phyloP scores from a whole-genome alignment of 805 yeast genomes.

The Wickerhamiella bombiphila region DNA sequence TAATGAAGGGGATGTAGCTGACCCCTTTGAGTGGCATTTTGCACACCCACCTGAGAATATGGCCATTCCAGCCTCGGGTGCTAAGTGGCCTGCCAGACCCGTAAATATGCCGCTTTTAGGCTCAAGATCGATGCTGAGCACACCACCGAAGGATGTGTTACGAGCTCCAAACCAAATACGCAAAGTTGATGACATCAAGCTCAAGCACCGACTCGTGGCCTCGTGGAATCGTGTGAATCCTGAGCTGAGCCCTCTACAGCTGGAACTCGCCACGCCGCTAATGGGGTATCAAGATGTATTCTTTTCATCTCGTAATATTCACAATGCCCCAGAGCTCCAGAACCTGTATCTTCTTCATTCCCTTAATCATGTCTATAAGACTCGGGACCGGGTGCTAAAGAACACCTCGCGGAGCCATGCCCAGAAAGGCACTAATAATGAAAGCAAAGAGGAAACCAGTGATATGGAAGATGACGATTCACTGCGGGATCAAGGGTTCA shows the following conservation, averaged over 20 bases:
- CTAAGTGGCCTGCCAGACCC: slow-evolving; percentile 5
- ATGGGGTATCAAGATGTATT: slow-evolving; percentile 59
- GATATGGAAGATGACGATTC: slow-evolving; percentile 28
- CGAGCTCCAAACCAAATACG: not conserved
- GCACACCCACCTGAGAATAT: not conserved
- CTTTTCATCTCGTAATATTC: slow-evolving; percentile 38
- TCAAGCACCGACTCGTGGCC: slow-evolving; percentile 31
- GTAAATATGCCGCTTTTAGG: slow-evolving; percentile 16
- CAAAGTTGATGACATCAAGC: slow-evolving; percentile 4
- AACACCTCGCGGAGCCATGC: slow-evolving; percentile 54
- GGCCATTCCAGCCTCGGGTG: slow-evolving; percentile 27
- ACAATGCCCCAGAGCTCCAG: slow-evolving; percentile 40
- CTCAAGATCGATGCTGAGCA: slow-evolving; percentile 11
- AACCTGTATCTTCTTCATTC: slow-evolving; percentile 55
- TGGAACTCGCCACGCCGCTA: slow-evolving; percentile 44
- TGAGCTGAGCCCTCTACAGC: slow-evolving; percentile 33
- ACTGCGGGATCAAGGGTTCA: slow-evolving; percentile 84
- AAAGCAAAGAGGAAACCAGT: slow-evolving; percentile 21
- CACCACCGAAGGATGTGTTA: slow-evolving; percentile 4
- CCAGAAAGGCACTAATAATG: too few species aligned
- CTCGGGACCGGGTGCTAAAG: slow-evolving; percentile 71
- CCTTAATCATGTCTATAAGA: slow-evolving; percentile 70
- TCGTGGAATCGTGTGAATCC: slow-evolving; percentile 23
- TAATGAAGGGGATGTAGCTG: slow-evolving; percentile 31
- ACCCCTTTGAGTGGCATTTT: slow-evolving; percentile 71